Conservation (phyloP, 169 alveolate genomes). For the Sarcocystis neurona region DNA sequence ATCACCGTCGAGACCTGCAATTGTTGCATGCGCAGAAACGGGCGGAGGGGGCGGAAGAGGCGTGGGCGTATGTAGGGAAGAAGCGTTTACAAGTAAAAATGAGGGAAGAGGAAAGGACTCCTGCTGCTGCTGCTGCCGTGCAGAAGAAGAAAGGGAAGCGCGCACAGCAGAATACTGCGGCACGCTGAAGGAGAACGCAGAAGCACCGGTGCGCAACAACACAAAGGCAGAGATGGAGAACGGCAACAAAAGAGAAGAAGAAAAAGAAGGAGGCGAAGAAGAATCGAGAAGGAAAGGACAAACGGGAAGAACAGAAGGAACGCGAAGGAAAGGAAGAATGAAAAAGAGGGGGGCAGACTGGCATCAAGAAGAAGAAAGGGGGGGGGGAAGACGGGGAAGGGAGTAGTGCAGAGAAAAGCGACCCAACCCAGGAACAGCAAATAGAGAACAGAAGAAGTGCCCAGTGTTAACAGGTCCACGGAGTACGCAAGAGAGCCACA, state of each 20-base stretch:
- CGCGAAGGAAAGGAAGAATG: background rate
- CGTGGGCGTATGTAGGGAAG: too few species aligned
- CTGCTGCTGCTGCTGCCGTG: constrained; percentile 69
- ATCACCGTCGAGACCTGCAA: constrained; percentile 81
- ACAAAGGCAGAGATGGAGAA: background rate
- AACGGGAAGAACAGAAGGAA: background rate
- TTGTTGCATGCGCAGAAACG: background rate
- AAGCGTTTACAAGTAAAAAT: too few species aligned
- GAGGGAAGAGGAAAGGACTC: too few species aligned
- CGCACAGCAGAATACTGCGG: too few species aligned
- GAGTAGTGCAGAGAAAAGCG: background rate
- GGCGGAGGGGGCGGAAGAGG: background rate
- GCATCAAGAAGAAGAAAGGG: too few species aligned
- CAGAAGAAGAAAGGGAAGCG: too few species aligned
- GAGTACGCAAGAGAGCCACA: too few species aligned
- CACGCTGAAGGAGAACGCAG: background rate
- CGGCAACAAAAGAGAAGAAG: background rate
- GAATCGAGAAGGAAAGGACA: background rate
- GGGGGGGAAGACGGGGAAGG: background rate
- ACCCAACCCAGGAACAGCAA: background rate
- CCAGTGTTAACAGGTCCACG: too few species aligned
- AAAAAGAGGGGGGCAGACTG: too few species aligned
- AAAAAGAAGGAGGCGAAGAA: background rate
- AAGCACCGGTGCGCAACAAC: constrained; percentile 23
- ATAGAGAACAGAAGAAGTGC: too few species aligned